Conservation (phyloP, 176 grass and related monocot genomes). For the Phyllostachys edulis region DNA sequence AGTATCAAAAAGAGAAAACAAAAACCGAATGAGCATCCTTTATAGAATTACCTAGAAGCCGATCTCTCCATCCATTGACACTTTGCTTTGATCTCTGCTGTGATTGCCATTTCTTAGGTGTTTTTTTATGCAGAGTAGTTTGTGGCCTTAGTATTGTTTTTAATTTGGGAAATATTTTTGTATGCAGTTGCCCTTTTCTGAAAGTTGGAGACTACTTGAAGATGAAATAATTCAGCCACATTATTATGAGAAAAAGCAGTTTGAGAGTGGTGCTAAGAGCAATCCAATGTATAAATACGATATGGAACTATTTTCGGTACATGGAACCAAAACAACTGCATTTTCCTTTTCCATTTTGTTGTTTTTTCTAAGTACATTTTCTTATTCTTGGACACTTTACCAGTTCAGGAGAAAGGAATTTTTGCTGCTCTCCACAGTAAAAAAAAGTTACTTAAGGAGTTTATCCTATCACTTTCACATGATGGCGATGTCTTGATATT, state of each 20-base stretch:
- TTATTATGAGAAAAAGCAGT: conserved; percentile 67
- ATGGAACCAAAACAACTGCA: conserved; percentile 30
- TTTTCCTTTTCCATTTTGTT: conserved; percentile 25
- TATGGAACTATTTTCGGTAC: conserved; percentile 97
- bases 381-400: conserved; percentile 16
- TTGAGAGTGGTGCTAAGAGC: conserved; percentile 74
- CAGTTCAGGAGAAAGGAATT: conserved; percentile 95
- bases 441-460: conserved; percentile 67
- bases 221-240: conserved; percentile 87
- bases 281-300: conserved; percentile 95
- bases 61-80: background rate
- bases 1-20: background rate
- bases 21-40: background rate
- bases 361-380: background rate
- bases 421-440: conserved; percentile 92
- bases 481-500: conserved; percentile 97
- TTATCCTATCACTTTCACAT: conserved; percentile 90
- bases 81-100: background rate
- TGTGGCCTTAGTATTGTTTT: background rate
- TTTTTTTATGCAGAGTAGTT: background rate
- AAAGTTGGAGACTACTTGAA: conserved; percentile 95
- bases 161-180: conserved; percentile 24
- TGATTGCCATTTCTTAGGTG: background rate
- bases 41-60: conserved; percentile 1
- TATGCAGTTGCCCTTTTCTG: conserved; percentile 84